Percentiles rank a stretch among this genome's conserved stretches.
Evolutionary conservation across 257 asterid genomes (phyloP).

Genomic region (Henckelia pumila): DNA sequence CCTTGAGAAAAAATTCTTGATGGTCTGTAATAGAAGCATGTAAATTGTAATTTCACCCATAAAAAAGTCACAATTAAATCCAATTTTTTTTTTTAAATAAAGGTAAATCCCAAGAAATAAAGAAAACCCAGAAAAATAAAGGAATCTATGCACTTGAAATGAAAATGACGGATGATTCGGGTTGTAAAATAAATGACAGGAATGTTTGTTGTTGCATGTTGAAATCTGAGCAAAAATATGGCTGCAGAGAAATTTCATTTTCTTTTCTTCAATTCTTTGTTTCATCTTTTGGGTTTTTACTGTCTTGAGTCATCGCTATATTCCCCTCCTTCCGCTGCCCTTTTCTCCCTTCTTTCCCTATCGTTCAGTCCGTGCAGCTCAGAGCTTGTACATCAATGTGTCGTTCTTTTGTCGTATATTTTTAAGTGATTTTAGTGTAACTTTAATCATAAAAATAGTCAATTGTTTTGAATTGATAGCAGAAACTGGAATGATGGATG

Average conservation of each 20-base stretch:
- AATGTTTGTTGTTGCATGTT: slow-evolving; percentile 40
- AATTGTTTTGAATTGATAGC: neutral
- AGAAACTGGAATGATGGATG: slow-evolving; percentile 28
- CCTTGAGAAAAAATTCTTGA: too few species aligned
- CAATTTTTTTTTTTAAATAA: neutral
- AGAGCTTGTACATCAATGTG: neutral
- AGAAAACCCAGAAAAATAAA: neutral
- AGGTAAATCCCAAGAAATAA: too few species aligned
- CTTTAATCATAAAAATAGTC: slow-evolving; percentile 1
- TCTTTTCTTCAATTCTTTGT: neutral
- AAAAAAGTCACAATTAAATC: neutral
- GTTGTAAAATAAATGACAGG: slow-evolving; percentile 25
- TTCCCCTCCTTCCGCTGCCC: slow-evolving; percentile 28
- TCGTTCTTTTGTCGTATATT: too few species aligned
- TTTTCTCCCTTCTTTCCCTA: slow-evolving; percentile 32
- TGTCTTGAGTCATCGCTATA: slow-evolving; percentile 40
- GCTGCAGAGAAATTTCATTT: neutral
- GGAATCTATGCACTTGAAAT: neutral
- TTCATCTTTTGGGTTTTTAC: neutral
- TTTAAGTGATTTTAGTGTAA: neutral
- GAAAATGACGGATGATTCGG: slow-evolving; percentile 26
- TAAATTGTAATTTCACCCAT: too few species aligned
- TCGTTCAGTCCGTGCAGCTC: slow-evolving; percentile 42
- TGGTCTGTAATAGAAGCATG: too few species aligned
- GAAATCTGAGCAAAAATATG: slow-evolving; percentile 22